phyloP scores from a whole-genome alignment of 805 yeast genomes.

The Tetrapisispora pingtungensis region DNA sequence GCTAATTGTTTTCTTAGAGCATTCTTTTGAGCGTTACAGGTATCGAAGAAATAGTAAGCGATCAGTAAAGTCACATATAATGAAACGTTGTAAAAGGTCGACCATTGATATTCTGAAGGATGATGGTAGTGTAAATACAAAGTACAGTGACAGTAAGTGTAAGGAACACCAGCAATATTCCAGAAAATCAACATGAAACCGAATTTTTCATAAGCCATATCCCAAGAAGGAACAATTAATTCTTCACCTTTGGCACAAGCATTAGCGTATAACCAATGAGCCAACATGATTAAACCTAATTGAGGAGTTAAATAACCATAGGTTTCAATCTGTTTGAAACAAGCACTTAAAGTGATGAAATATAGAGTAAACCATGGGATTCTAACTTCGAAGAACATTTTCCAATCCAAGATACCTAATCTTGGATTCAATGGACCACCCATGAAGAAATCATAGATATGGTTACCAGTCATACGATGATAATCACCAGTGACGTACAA shows the following conservation, averaged over 20 bases:
- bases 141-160: constrained; percentile 92
- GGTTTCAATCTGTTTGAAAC: constrained; percentile 66
- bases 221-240: constrained; percentile 96
- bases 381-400: constrained; percentile 96
- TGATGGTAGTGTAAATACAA: constrained; percentile 73
- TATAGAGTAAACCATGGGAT: constrained; percentile 91
- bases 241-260: constrained; percentile 98
- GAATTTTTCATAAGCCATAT: constrained; percentile 97
- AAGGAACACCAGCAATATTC: constrained; percentile 99
- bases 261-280: constrained; percentile 91
- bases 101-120: constrained; percentile 74
- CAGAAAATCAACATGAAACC: constrained; percentile 99
- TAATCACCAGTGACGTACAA: constrained; percentile 59
- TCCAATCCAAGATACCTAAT: constrained; percentile 82
- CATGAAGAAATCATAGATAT: constrained; percentile 85
- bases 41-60: constrained; percentile 90
- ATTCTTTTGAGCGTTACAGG: constrained; percentile 91
- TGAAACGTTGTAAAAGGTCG: constrained; percentile 46
- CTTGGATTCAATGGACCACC: constrained; percentile 97
- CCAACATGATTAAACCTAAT: constrained; percentile 60
- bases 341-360: constrained; percentile 65
- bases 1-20: constrained; percentile 74
- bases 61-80: constrained; percentile 47
- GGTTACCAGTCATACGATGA: constrained; percentile 87
- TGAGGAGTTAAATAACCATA: constrained; percentile 77